Evolutionary conservation across 495 filamentous ascomycete genomes (phyloP), one percentile per base, ranked within the genome.

Genomic region (Terfezia claveryi): DNA sequence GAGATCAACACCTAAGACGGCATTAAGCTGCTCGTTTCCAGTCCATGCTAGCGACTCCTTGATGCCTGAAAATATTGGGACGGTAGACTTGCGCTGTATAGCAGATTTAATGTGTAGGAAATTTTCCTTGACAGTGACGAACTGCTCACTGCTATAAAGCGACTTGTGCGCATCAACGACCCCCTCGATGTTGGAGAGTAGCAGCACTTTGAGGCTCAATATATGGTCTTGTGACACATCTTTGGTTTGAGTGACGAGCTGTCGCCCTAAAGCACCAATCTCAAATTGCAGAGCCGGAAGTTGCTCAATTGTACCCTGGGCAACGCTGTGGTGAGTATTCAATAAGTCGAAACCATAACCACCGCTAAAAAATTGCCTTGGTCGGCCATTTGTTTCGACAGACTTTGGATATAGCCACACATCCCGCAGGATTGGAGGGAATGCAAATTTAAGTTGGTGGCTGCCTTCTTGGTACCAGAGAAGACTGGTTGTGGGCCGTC

Each of bases 51-150:
- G 12, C 41, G 12, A 3, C 17, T 46, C 8, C 17, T 14, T 20
- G 17, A 46, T 20, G 3, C 4, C 14, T 20, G 4, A 14, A 5
- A 20, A 4, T 14, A 2, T 46, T 20, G 12, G 14, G 17, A 46
- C 8, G 8, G 8, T 20, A 20, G 17, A 4, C 14, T 20, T 20
- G 12, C 14, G 3, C 8, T 46, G 12, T 46, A 20, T 4, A 14
- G 41, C 41, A 46, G 41, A 46, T 20, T 20, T 46, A 5, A 20
- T 4, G 17, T 9, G 17, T 46, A 20, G 17, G 14, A 46, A 3
- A 46, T 14, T 14, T 46, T 46, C 14, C 12, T 46, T 46, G 8
- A 73, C 59, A 5, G 72, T 71, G 2, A 68, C 66, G 23, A 66
- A 68, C 32, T 54, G 1, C 5, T 60, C 37, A 8, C 14, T 38